These are phyloP conservation scores for Ogataea ganodermae DNA, from an alignment of 805 yeast species.

Conservation along the genomic window DNA sequence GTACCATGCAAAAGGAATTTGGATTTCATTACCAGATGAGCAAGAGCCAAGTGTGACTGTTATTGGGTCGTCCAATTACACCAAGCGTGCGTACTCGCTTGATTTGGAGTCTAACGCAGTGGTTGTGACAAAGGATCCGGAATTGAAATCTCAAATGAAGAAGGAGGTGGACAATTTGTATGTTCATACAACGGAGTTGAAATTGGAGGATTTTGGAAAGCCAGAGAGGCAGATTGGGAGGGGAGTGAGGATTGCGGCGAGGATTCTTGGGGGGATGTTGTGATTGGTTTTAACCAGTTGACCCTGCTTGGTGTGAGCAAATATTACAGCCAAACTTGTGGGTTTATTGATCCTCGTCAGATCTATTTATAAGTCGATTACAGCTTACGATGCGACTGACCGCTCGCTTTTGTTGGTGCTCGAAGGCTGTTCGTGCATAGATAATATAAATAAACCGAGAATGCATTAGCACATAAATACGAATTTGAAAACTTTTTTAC, in stretches of 20 bases:
- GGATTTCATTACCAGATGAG: constrained; percentile 68
- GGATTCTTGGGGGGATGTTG: constrained; percentile 57
- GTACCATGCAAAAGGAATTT: constrained; percentile 95
- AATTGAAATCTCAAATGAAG: constrained; percentile 57
- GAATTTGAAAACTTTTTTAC: too few relatives aligned
- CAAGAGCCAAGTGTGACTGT: constrained; percentile 69
- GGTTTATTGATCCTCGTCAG: not conserved
- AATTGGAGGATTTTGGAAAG: constrained; percentile 59
- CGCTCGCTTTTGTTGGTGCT: too few relatives aligned
- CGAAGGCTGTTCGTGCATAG: too few relatives aligned
- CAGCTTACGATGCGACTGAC: too few relatives aligned
- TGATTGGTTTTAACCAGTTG: too few relatives aligned
- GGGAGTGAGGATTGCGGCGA: constrained; percentile 70
- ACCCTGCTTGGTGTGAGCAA: too few relatives aligned
- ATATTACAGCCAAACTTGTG: too few relatives aligned
- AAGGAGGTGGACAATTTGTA: constrained; percentile 64
- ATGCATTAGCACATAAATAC: too few relatives aligned
- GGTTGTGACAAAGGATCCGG: constrained; percentile 66
- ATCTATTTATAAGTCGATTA: too few relatives aligned
- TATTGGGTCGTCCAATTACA: constrained; percentile 92
- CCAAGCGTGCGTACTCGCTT: constrained; percentile 81
- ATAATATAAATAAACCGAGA: too few relatives aligned
- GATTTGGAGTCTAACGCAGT: constrained; percentile 90
- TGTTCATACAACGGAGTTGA: constrained; percentile 52
- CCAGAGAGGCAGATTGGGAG: constrained; percentile 62